Base-by-base conservation (phyloP, 805 yeast species). In the Dipodascus geniculatus region DNA sequence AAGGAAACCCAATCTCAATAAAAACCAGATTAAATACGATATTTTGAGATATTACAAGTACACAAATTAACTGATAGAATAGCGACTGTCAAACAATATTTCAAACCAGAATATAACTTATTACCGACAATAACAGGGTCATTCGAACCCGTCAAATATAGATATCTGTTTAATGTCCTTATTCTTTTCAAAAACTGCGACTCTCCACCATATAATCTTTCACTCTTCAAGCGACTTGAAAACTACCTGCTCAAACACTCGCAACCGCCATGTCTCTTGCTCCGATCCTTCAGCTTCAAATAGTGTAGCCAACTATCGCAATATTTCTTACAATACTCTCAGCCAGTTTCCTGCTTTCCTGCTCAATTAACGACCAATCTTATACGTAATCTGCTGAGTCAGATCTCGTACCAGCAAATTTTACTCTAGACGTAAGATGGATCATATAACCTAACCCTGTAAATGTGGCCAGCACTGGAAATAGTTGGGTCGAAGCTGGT, bases 211-310 rank as follows among this genome's bases (percentile, higher is more conserved):
- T n/a, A 38, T 38, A n/a, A 38, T 38, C 14, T 38, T 38, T 38
- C 44, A 38, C 20, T 38, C 44, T 38, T 38, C 44, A 9, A 38
- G 20, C 14, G 44, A 38, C 14, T 47, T 47, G 31, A 42, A 54
- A n/a, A 48, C 51, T 62, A 56, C 96, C 96, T 0, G 69, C 84
- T 20, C 73, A 82, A 50, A 82, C 87, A 1, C 68, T 88, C 49
- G 83, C 82, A 56, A 76, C 86, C 8, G 75, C 93, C 2, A 80
- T 85, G 79, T 76, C 80, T 57, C 81, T 81, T 58, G 84, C 82
- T 63, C 95, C 88, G 60, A 70, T 88, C 50, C 84, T 75, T 61
- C 82, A 77, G 61, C 70, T 88, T 16, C 81, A 82, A n/a, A n/a
- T n/a, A n/a, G n/a, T n/a, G n/a, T n/a, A n/a, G n/a, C 33, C 33